Conservation (phyloP, 2,329 filamentous ascomycete genomes). For the Periconia macrospinosa region DNA sequence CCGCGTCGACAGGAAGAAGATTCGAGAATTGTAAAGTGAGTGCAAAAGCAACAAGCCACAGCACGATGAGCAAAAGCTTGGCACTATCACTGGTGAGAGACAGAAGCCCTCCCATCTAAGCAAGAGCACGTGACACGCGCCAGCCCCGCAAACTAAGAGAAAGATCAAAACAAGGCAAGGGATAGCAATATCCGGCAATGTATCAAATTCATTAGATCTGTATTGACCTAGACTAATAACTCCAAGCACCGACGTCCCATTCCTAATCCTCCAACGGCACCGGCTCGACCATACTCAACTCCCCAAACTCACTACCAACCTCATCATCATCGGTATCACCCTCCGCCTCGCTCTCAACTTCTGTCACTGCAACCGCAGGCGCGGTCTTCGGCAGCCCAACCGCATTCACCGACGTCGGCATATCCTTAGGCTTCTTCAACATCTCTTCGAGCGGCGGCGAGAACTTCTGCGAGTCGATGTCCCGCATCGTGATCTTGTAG, state of each 20-base stretch:
- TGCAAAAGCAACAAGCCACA: no score
- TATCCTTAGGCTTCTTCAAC: slow-evolving; percentile 9
- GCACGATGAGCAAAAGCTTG: no score
- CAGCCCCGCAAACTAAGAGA: no score
- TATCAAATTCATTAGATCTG: no score
- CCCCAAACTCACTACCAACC: slow-evolving; percentile 28
- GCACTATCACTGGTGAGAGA: no score
- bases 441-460: slow-evolving; percentile 18
- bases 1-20: no score
- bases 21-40: no score
- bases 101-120: no score
- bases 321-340: slow-evolving; percentile 15
- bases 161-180: no score
- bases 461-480: slow-evolving; percentile 19
- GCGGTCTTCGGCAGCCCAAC: slow-evolving; percentile 2
- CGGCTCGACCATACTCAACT: slow-evolving; percentile 31
- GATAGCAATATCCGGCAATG: no score
- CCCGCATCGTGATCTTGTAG: slow-evolving; percentile 16
- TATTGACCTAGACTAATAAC: no score
- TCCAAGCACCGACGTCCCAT: slow-evolving; percentile 7
- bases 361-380: slow-evolving; percentile 13
- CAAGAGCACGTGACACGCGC: no score
- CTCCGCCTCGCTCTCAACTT: slow-evolving; percentile 10
- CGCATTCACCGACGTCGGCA: not conserved
- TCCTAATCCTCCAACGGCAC: slow-evolving; percentile 28